Evolutionary conservation across 1,284 basidiomycete genomes (phyloP).

Genomic region (Rhodotorula sp.): DNA sequence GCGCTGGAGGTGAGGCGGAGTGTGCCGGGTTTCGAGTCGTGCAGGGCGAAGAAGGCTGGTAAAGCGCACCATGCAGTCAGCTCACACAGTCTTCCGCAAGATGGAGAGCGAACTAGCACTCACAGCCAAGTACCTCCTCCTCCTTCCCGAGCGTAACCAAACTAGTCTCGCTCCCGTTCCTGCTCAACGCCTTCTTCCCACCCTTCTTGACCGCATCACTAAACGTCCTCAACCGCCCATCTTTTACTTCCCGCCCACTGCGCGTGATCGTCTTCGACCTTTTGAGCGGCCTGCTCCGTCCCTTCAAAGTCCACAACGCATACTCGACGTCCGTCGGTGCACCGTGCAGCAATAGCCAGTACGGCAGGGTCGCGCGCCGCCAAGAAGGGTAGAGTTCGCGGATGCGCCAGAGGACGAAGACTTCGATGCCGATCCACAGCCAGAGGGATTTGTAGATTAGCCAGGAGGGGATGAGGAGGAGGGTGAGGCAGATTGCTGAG

Average conservation of each 20-base stretch:
- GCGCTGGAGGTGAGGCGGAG: slow-evolving; percentile 17
- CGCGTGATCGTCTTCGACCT: slow-evolving; percentile 26
- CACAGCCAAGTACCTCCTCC: not conserved
- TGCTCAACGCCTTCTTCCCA: not conserved
- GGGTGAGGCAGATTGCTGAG: not conserved
- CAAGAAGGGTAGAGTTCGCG: slow-evolving; percentile 24
- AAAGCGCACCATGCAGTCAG: too few species aligned
- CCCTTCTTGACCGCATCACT: not conserved
- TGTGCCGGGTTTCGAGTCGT: slow-evolving; percentile 23
- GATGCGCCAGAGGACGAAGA: slow-evolving; percentile 28
- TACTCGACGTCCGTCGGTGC: slow-evolving; percentile 34
- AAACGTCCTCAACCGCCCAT: not conserved
- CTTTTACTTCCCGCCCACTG: not conserved
- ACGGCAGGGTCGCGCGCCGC: slow-evolving; percentile 16
- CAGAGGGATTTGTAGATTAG: slow-evolving; percentile 14
- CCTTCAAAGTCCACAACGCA: slow-evolving; percentile 17
- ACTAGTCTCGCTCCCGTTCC: not conserved
- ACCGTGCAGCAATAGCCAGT: slow-evolving; percentile 30
- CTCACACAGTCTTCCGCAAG: too few species aligned
- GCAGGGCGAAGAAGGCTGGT: slow-evolving; percentile 34
- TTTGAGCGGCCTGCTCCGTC: slow-evolving; percentile 11
- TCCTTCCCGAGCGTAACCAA: not conserved
- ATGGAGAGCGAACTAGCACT: not conserved
- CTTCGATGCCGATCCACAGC: slow-evolving; percentile 19
- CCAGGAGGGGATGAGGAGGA: slow-evolving; percentile 24